A percentile compares a stretch with the other conserved stretches of the same genome.
Evolutionary conservation across 768 basidiomycete species (phyloP).

Genomic region (Cytidiella melzeri): DNA sequence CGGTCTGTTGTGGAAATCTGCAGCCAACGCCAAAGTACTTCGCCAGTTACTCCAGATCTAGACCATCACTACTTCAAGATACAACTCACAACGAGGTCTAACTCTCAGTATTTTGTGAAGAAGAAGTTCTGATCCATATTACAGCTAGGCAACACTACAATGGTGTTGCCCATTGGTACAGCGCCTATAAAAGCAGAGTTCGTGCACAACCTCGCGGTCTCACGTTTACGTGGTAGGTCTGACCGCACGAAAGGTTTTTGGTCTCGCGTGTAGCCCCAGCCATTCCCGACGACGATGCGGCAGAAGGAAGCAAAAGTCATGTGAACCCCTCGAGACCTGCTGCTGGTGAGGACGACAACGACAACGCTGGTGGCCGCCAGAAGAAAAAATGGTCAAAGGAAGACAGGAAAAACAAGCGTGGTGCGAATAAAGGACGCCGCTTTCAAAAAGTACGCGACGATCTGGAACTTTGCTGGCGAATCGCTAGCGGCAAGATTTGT

Average conservation of each 20-base stretch:
- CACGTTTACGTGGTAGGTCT: too few species aligned
- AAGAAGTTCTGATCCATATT: too few species aligned
- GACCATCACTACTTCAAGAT: too few species aligned
- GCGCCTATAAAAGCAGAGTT: constrained; percentile 52
- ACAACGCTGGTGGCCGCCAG: constrained; percentile 26
- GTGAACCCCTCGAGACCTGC: constrained; percentile 15
- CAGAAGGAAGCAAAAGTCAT: constrained; percentile 50
- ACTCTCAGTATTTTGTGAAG: too few species aligned
- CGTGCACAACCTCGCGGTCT: constrained; percentile 7
- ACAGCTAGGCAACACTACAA: too few species aligned
- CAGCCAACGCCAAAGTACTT: too few species aligned
- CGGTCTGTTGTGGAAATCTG: too few species aligned
- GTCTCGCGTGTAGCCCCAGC: constrained; percentile 24
- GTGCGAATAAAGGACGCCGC: constrained; percentile 78
- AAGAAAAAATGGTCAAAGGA: constrained; percentile 47
- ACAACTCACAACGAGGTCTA: too few species aligned
- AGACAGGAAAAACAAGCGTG: constrained; percentile 67
- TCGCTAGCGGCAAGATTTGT: constrained; percentile 67
- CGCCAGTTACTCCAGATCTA: too few species aligned
- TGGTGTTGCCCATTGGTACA: constrained; percentile 33
- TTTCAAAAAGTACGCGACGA: constrained; percentile 78
- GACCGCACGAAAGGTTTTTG: constrained; percentile 30
- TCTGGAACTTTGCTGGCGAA: constrained; percentile 74
- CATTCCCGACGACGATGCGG: constrained; percentile 50
- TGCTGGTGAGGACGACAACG: constrained; percentile 15